Conservation (phyloP, 495 filamentous ascomycete genomes). For the Penicillium fimorum region DNA sequence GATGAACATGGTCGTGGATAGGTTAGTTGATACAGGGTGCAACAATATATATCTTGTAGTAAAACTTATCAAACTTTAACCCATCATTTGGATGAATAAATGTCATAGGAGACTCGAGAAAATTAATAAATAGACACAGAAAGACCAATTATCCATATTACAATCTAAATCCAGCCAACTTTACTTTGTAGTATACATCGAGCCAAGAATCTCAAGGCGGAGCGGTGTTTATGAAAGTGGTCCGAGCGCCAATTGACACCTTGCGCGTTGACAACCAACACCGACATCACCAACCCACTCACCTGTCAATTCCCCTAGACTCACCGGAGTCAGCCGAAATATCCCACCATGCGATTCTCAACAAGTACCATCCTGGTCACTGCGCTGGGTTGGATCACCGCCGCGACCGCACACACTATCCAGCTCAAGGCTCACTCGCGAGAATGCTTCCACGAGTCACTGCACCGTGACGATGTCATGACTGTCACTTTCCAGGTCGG, state of each 20-base stretch:
- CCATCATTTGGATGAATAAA: background rate
- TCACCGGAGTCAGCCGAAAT: constrained; percentile 3
- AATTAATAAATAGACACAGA: background rate
- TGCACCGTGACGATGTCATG: constrained; percentile 95
- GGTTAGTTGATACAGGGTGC: background rate
- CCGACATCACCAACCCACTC: constrained; percentile 13
- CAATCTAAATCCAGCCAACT: background rate
- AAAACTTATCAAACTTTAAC: background rate
- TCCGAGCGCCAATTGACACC: constrained; percentile 47
- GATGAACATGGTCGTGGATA: too few relatives aligned
- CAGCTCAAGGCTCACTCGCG: constrained; percentile 84
- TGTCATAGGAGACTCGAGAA: background rate
- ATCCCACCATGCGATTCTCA: constrained; percentile 54
- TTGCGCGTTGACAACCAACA: constrained; percentile 34
- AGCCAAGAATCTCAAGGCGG: constrained; percentile 5
- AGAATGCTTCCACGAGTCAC: constrained; percentile 95
- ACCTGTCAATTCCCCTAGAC: constrained; percentile 12
- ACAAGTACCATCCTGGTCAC: constrained; percentile 56
- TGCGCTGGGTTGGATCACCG: constrained; percentile 61
- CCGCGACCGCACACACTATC: constrained; percentile 84
- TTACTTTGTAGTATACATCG: background rate
- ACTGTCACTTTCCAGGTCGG: constrained; percentile 98
- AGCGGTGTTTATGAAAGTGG: constrained; percentile 31
- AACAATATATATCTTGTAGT: background rate
- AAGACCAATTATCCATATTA: background rate